Conservation (phyloP, 305 asterid genomes). For the Withania somnifera region DNA sequence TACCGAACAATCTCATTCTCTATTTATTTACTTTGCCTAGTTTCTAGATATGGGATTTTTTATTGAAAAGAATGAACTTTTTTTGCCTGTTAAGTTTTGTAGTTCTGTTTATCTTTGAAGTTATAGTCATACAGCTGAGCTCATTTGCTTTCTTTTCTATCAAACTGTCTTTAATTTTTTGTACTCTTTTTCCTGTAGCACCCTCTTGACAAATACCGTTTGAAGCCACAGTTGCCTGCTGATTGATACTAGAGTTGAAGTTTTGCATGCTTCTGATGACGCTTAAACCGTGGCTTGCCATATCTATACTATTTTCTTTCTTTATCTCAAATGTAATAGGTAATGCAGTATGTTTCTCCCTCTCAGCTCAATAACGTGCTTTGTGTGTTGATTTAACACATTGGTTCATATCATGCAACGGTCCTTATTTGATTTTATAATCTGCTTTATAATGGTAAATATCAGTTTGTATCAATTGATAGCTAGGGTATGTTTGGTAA, state of each 20-base stretch:
- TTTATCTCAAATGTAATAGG: background rate
- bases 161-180: background rate
- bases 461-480: background rate
- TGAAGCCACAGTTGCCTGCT: background rate
- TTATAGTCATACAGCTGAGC: background rate
- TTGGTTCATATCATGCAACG: background rate
- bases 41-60: background rate
- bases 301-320: background rate
- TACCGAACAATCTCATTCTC: background rate
- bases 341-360: background rate
- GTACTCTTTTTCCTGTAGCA: background rate
- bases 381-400: background rate
- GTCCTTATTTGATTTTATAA: background rate
- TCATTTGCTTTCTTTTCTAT: background rate
- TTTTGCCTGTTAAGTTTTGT: background rate
- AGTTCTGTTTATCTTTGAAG: background rate
- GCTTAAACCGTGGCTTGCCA: background rate
- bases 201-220: background rate
- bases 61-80: background rate
- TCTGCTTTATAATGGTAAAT: background rate
- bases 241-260: background rate
- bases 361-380: background rate
- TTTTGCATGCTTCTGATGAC: conserved; percentile 1
- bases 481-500: background rate
- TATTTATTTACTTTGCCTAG: background rate